phyloP scores from a whole-genome alignment of 331 rosid genomes.

The Prunus yedoensis region DNA sequence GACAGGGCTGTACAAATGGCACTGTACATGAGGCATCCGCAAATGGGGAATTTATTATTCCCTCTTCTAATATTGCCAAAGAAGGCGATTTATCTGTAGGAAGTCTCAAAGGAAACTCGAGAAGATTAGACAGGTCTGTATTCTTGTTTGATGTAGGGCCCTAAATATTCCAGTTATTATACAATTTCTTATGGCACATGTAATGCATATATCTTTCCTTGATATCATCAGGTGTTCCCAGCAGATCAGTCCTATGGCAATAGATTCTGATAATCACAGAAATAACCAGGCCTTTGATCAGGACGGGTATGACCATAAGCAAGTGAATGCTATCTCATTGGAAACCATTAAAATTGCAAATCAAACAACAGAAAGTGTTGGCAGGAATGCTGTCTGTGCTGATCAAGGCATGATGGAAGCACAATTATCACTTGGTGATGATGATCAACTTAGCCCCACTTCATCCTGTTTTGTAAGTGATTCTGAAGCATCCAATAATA shows the following conservation, averaged over 20 bases:
- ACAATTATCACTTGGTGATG: constrained; percentile 60
- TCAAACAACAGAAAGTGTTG: constrained; percentile 27
- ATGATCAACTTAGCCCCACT: constrained; percentile 47
- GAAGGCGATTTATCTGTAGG: constrained; percentile 34
- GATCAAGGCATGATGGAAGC: constrained; percentile 49
- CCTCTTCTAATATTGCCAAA: background rate
- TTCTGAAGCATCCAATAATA: constrained; percentile 43
- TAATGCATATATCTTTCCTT: constrained; percentile 6
- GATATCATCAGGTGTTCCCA: constrained; percentile 30
- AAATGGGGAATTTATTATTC: constrained; percentile 31
- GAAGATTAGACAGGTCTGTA: constrained; percentile 29
- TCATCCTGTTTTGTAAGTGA: constrained; percentile 59
- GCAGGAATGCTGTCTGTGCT: constrained; percentile 28
- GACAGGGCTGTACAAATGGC: constrained; percentile 18
- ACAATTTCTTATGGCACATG: constrained; percentile 14
- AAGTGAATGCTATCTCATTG: constrained; percentile 23
- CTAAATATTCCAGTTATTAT: background rate
- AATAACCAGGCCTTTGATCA: constrained; percentile 23
- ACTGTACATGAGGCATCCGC: constrained; percentile 29
- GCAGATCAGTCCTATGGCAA: constrained; percentile 19
- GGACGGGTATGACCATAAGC: constrained; percentile 24
- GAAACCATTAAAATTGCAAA: constrained; percentile 33
- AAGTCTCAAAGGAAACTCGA: constrained; percentile 35
- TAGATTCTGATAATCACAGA: constrained; percentile 34
- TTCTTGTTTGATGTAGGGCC: background rate